phyloP scores from a whole-genome alignment of 495 filamentous ascomycete genomes.

The Corynascus novoguineensis region DNA sequence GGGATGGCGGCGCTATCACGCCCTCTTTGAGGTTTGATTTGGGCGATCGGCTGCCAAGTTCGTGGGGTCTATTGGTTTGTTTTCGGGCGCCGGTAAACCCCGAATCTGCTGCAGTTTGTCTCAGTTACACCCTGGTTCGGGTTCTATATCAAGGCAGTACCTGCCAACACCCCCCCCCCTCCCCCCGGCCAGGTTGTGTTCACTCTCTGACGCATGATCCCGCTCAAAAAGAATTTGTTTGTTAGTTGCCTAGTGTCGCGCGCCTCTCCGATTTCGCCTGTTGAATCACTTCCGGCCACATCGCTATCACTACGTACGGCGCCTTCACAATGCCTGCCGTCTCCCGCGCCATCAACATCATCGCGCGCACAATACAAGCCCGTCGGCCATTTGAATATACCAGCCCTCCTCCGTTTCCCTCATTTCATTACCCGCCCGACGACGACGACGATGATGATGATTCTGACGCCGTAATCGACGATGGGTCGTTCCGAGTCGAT shows the following conservation, averaged over 20 bases:
- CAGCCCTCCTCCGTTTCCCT: not conserved
- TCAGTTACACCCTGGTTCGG: not conserved
- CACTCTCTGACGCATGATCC: not conserved
- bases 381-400: not conserved
- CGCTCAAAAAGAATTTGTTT: not conserved
- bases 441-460: not conserved
- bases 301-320: too few species aligned
- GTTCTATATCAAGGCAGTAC: slow-evolving; percentile 1
- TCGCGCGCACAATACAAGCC: not conserved
- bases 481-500: not conserved
- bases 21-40: not conserved
- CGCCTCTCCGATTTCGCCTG: too few species aligned
- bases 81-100: slow-evolving; percentile 1
- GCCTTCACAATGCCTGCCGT: not conserved
- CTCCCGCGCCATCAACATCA: not conserved
- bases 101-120: not conserved
- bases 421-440: not conserved
- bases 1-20: slow-evolving; percentile 1
- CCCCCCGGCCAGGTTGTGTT: not conserved
- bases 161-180: too few species aligned
- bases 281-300: too few species aligned
- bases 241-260: too few species aligned
- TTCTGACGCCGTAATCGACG: too few species aligned
- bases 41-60: not conserved
- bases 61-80: not conserved